Evolutionary conservation across 768 basidiomycete species (phyloP), one percentile per base, ranked within the genome.

Genomic region (Lactifluus rugatus): DNA sequence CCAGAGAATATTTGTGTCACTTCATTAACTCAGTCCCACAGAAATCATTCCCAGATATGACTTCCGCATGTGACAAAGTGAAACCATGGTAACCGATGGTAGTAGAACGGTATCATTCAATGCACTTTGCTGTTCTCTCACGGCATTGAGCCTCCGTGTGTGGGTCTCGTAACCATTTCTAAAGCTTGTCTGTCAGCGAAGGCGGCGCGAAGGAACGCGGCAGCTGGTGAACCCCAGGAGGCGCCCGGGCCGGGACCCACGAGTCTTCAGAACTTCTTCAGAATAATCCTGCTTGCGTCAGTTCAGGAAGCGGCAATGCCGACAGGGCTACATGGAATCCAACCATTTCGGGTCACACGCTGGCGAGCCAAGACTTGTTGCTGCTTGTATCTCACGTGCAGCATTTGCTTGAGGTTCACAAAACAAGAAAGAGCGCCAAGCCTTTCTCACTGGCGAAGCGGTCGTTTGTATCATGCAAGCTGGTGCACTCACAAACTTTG

Each of bases 41-140:
- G 21, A 26, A 57, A 52, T 57, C 32, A 36, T 6, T 52, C 1
- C 31, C 32, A 19, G 51, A 48, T 34, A 21, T 41, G 11, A 36
- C 31, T n/a, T 21, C 53, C 42, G 46, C 48, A 17, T 17, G 51
- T 23, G 44, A 49, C 16, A 32, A 10, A 39, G 21, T 44, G 42
- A 45, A 55, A 55, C 58, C 54, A 60, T 60, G 42, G 54, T 23
- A 56, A 60, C 58, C 34, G 36, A 41, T 28, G 10, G 34, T n/a
- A 16, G 34, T 17, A 55, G 45, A 55, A 39, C 16, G 10, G 48
- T 49, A 32, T n/a, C n/a, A n/a, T 39, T 25, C 51, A 25, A 19
- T 34, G 25, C 6, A 28, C 36, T 34, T 25, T 36, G 8, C 41
- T 21, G 31, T 42, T 42, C 52, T 48, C 52, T 25, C 21, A 41